Conservation (phyloP, 1,139 yeast species). For the Yamadazyma pseudoaaseri region DNA sequence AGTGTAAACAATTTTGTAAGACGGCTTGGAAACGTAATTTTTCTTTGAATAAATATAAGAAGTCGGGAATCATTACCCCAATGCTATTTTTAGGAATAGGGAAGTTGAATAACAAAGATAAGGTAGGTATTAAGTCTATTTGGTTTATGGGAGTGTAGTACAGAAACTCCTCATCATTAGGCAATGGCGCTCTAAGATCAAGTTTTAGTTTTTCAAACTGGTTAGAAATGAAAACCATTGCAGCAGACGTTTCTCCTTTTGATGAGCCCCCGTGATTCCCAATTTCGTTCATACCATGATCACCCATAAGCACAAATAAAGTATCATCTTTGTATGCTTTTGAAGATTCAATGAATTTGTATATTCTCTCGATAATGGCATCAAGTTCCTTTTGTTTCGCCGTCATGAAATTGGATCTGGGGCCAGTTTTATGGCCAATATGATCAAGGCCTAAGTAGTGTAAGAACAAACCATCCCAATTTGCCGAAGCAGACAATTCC, state of each 20-base stretch:
- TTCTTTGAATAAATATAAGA: conserved; percentile 53
- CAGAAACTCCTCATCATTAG: conserved; percentile 38
- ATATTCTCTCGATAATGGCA: conserved; percentile 53
- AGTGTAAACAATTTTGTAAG: conserved; percentile 62
- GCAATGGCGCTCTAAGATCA: conserved; percentile 35
- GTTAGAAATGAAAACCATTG: conserved; percentile 65
- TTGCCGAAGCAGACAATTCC: conserved; percentile 39
- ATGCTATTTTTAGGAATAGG: conserved; percentile 86
- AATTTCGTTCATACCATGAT: conserved; percentile 91
- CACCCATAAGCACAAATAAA: conserved; percentile 79
- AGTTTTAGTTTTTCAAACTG: conserved; percentile 37
- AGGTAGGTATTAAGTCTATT: conserved; percentile 85
- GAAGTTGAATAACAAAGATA: conserved; percentile 68
- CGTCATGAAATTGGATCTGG: conserved; percentile 75
- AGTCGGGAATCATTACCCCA: conserved; percentile 64
- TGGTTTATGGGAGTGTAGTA: conserved; percentile 65
- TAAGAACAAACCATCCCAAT: conserved; percentile 84
- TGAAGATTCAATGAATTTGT: conserved; percentile 29
- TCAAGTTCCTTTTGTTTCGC: conserved; percentile 88
- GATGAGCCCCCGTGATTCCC: conserved; percentile 98
- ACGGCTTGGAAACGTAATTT: conserved; percentile 37
- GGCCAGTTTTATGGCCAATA: conserved; percentile 97
- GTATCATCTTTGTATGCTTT: conserved; percentile 43
- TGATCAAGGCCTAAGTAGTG: conserved; percentile 95
- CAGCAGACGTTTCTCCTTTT: conserved; percentile 87